Evolutionary conservation across 108 stramenopile genomes (phyloP), one percentile per base, ranked within the genome.

Genomic region (Schizochytrium sp.): DNA sequence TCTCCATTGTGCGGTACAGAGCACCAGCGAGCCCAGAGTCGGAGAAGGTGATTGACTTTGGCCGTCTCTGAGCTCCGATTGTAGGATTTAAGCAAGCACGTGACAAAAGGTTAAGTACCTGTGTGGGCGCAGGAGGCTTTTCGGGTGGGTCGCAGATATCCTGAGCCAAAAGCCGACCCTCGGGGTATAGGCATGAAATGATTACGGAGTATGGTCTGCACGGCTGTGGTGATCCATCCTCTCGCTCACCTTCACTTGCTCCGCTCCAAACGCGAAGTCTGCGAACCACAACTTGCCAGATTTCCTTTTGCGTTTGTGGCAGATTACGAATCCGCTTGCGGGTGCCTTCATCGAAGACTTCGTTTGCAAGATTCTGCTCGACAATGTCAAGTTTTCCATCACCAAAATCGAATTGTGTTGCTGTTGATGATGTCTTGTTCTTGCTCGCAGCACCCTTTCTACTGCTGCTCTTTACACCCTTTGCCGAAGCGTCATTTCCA

Each of bases 211-310:
- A 83, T 13, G 76, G 76, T 56, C 76, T 47, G 53, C 76, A 83
- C 1, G 76, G 76, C 8, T n/a, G 47, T 53, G 76, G 40, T 17
- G 15, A 28, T 44, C 42, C 72, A 15, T 15, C 28, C 15, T 72
- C 72, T 13, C 1, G 13, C 1, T 17, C 28, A 41, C 13, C 28
- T 5, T 10, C 76, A 40, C 76, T 83, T 47, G 76, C 8, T 10
- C 50, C 76, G 76, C 50, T 19, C 76, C 76, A 83, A 17, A 42
- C 76, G 53, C 76, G 76, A 8, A 83, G 53, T 40, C 55, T 83
- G 5, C 76, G 76, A n/a, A 83, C 76, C 5, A 83, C 47, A 28
- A 83, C 76, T 53, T 83, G 76, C 76, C 76, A 83, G 12, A 83
- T 55, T 53, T 83, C 76, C 50, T 46, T 47, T 53, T 49, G 49